Percentiles rank a stretch among this genome's conserved stretches.
These are phyloP conservation scores for Thoreauomyces humboldtii DNA, from an alignment of 192 early-diverging fungal genomes.

Conservation along the genomic window DNA sequence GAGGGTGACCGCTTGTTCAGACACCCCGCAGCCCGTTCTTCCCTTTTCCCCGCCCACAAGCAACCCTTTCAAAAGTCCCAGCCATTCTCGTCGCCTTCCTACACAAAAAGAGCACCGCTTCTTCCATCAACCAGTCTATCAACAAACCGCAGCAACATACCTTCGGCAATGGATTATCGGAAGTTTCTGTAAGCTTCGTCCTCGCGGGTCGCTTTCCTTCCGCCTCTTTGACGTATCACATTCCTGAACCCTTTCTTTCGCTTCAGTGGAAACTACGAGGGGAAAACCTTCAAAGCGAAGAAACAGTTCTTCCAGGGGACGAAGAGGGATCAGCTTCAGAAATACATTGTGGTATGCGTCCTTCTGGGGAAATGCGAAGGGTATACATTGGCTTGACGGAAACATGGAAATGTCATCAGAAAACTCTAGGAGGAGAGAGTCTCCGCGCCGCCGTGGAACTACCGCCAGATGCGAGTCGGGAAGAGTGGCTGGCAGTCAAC, in stretches of 20 bases:
- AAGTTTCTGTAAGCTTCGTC: slow-evolving; percentile 20
- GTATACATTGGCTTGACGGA: neutral
- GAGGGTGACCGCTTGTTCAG: too few species aligned
- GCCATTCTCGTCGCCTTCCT: too few species aligned
- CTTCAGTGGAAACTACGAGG: slow-evolving; percentile 18
- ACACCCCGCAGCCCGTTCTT: too few species aligned
- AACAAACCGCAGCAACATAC: too few species aligned
- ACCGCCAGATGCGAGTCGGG: slow-evolving; percentile 25
- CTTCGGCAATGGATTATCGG: slow-evolving; percentile 17
- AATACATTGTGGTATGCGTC: slow-evolving; percentile 44
- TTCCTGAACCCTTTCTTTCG: neutral
- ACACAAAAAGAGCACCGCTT: too few species aligned
- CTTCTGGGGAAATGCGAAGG: too few species aligned
- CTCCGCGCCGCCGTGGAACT: slow-evolving; percentile 20
- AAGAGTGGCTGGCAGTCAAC: slow-evolving; percentile 38
- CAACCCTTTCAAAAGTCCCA: too few species aligned
- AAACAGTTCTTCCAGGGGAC: slow-evolving; percentile 30
- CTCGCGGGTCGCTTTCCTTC: too few species aligned
- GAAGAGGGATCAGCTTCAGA: slow-evolving; percentile 35
- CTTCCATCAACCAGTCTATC: too few species aligned
- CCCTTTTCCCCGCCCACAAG: too few species aligned
- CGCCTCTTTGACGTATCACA: too few species aligned
- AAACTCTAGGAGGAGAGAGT: slow-evolving; percentile 36
- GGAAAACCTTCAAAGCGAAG: slow-evolving; percentile 34
- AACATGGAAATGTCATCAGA: slow-evolving; percentile 7